Evolutionary conservation across 73 alveolate genomes (phyloP), one percentile per base, ranked within the genome.

Genomic region (Paramecium tetraurelia): DNA sequence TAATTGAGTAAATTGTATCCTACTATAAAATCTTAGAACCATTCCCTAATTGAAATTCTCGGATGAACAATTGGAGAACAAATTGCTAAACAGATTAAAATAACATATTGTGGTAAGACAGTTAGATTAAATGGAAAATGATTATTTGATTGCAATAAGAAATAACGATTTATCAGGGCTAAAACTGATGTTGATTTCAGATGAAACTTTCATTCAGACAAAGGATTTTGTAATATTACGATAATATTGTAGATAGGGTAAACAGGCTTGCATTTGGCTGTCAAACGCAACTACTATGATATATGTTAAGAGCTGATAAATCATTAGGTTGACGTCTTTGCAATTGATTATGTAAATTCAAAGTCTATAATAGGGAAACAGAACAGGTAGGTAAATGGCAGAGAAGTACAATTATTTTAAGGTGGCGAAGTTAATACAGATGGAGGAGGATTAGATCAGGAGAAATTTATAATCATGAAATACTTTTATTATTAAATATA

Each of bases 181-280:
- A 41, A 80, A 48, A 80, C 5, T 44, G 2, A 48, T 44, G 90
- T 24, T 80, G 3, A 44, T 46, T 2, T 43, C 27, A 0, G 44
- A 80, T 31, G 50, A 20, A 4, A n/a, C 35, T 3, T 43, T 80
- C 22, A 46, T 80, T 22, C 7, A 80, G 12, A 35, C 27, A 2
- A 21, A 46, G 21, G 90, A 80, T 80, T 38, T 22, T 35, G 59
- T 72, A 36, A 12, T 18, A 8, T 14, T 48, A 2, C 16, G 4
- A 20, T 36, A 36, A 36, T 38, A 1, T n/a, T 16, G 0, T 33
- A 24, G 70, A 24, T 43, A 24, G 90, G 90, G 7, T 80, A 80
- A 80, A 80, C 90, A 9, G 76, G 63, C 0, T 80, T 80, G 35
- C 90, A 80, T 80, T 80, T 33, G 46, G 90, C 90, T 5, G 90